Evolutionary conservation across 2,329 filamentous ascomycete species (phyloP).

Genomic region (Beauveria pseudobassiana): DNA sequence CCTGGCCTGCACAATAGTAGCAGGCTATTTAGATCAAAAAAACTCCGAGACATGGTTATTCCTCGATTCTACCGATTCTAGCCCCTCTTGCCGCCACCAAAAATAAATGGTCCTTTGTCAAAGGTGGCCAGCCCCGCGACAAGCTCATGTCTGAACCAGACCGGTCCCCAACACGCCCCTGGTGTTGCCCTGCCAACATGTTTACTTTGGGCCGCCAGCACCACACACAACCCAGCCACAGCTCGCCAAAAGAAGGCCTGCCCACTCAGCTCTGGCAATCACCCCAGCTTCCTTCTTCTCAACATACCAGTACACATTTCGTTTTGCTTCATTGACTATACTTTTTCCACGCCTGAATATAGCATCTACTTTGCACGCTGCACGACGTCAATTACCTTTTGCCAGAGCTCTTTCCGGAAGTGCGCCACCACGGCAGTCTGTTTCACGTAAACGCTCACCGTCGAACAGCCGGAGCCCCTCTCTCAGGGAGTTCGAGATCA

Average conservation of each 20-base stretch:
- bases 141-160: neutral
- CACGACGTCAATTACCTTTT: neutral
- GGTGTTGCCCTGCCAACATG: slow-evolving; percentile 30
- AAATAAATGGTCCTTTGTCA: neutral
- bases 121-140: slow-evolving; percentile 2
- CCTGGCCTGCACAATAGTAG: too few species aligned
- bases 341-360: neutral
- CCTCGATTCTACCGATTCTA: neutral
- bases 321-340: slow-evolving; percentile 1
- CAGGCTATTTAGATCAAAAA: too few species aligned
- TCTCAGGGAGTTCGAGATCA: neutral
- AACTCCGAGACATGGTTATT: neutral
- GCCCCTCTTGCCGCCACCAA: slow-evolving; percentile 2
- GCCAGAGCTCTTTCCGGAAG: neutral
- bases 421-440: neutral
- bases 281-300: slow-evolving; percentile 17
- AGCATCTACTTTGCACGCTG: neutral
- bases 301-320: slow-evolving; percentile 6
- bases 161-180: neutral
- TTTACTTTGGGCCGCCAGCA: slow-evolving; percentile 21
- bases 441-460: neutral
- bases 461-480: neutral
- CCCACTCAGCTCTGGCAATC: slow-evolving; percentile 8
- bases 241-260: neutral
- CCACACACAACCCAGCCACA: slow-evolving; percentile 8